These are phyloP conservation scores for Karstenula rhodostoma DNA, from an alignment of 2,329 filamentous ascomycete genomes.

Conservation along the genomic window DNA sequence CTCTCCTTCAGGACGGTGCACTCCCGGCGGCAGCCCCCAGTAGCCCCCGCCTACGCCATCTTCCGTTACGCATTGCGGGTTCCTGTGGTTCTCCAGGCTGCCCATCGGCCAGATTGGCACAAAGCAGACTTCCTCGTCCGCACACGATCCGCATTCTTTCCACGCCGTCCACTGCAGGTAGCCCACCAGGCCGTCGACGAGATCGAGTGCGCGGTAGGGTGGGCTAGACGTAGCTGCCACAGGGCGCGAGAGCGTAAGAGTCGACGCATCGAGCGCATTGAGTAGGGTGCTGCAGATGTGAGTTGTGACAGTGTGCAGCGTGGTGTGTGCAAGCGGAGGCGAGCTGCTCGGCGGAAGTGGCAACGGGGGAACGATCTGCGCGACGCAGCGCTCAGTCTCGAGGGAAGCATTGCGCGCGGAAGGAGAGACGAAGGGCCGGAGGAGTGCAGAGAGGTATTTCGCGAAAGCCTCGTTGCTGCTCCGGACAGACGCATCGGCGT, in stretches of 20 bases:
- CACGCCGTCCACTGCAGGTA: slow-evolving; percentile 68
- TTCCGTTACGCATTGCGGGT: slow-evolving; percentile 53
- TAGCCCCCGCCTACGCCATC: slow-evolving; percentile 28
- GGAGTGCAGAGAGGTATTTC: slow-evolving; percentile 33
- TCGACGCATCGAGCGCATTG: slow-evolving; percentile 27
- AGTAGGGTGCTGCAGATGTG: slow-evolving; percentile 47
- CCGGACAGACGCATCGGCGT: slow-evolving; percentile 25
- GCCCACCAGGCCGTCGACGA: slow-evolving; percentile 53
- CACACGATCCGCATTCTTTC: slow-evolving; percentile 65
- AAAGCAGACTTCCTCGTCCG: slow-evolving; percentile 63
- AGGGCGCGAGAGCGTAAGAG: slow-evolving; percentile 18
- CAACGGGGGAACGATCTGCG: slow-evolving; percentile 50
- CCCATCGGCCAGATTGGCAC: slow-evolving; percentile 73
- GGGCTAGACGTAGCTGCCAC: slow-evolving; percentile 15
- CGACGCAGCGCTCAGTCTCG: slow-evolving; percentile 58
- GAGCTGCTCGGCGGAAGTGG: slow-evolving; percentile 22
- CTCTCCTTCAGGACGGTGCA: neutral
- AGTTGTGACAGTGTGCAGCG: slow-evolving; percentile 39
- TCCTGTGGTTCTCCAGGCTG: slow-evolving; percentile 61
- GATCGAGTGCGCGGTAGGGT: slow-evolving; percentile 35
- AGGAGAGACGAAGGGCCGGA: slow-evolving; percentile 52
- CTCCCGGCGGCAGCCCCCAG: slow-evolving; percentile 29
- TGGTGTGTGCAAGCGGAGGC: slow-evolving; percentile 38
- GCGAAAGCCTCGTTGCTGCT: slow-evolving; percentile 30
- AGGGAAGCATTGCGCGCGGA: slow-evolving; percentile 44